Percentiles rank a stretch among this genome's conserved stretches.
phyloP scores from a whole-genome alignment of 768 basidiomycete genomes.

The Mycena alexandri region DNA sequence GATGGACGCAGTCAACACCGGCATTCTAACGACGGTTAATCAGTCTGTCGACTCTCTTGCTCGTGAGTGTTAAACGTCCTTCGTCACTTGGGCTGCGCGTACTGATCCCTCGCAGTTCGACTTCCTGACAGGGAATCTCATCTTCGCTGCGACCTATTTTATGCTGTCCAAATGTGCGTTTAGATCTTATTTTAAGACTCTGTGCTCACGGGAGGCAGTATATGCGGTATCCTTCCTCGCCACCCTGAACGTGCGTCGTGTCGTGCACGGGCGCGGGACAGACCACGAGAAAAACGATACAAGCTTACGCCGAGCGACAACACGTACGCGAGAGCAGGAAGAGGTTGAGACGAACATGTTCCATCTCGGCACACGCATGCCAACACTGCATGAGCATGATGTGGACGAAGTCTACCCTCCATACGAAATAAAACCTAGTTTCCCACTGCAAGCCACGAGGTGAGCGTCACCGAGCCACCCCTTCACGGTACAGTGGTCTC shows the following conservation, averaged over 20 bases:
- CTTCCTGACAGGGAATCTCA: slow-evolving; percentile 64
- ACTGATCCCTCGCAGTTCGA: slow-evolving; percentile 56
- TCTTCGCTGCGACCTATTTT: slow-evolving; percentile 74
- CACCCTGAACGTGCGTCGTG: slow-evolving; percentile 73
- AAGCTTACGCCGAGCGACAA: slow-evolving; percentile 23
- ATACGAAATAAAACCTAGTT: too few relatives aligned
- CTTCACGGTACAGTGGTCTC: too few relatives aligned
- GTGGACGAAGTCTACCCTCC: neutral
- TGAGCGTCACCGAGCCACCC: too few relatives aligned
- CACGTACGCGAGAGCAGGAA: slow-evolving; percentile 36
- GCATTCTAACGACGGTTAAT: slow-evolving; percentile 67
- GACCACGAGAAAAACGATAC: slow-evolving; percentile 54
- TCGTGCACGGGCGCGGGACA: slow-evolving; percentile 66
- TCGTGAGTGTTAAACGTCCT: slow-evolving; percentile 34
- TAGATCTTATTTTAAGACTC: neutral
- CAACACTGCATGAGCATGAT: slow-evolving; percentile 36
- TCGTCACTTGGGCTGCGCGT: too few relatives aligned
- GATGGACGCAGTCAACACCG: slow-evolving; percentile 75
- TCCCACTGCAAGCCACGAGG: too few relatives aligned
- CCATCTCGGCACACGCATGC: slow-evolving; percentile 60
- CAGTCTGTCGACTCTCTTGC: slow-evolving; percentile 64
- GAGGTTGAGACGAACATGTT: slow-evolving; percentile 62
- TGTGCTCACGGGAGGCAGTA: slow-evolving; percentile 43
- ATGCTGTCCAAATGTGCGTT: slow-evolving; percentile 73
- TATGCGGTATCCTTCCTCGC: slow-evolving; percentile 69